Evolutionary conservation across 768 basidiomycete species (phyloP).

Genomic region (Podaxis sp.): DNA sequence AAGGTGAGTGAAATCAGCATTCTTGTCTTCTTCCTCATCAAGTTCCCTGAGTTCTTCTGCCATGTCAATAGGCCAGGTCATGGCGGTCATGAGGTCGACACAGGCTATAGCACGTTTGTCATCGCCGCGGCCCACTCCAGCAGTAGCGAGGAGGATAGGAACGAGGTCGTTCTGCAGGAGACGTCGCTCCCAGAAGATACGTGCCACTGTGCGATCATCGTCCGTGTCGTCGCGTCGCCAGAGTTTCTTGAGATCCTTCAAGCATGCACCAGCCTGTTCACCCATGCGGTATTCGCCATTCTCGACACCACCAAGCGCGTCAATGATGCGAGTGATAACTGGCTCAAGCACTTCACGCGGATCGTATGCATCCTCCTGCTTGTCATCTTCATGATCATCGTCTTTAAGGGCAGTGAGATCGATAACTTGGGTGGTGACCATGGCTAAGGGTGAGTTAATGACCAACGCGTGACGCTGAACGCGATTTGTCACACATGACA

Average conservation of each 20-base stretch:
- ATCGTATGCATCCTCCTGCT: slow-evolving; percentile 24
- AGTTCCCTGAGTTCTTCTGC: slow-evolving; percentile 93
- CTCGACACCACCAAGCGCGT: slow-evolving; percentile 77
- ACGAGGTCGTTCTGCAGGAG: slow-evolving; percentile 84
- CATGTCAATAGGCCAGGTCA: slow-evolving; percentile 99
- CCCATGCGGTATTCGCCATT: slow-evolving; percentile 66
- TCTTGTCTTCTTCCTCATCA: slow-evolving; percentile 73
- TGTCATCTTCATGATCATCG: slow-evolving; percentile 22
- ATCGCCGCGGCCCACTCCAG: slow-evolving; percentile 71
- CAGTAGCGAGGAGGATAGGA: slow-evolving; percentile 78
- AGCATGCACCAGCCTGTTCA: slow-evolving; percentile 76
- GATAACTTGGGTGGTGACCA: slow-evolving; percentile 26
- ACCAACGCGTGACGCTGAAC: slow-evolving; percentile 8
- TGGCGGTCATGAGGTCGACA: slow-evolving; percentile 88
- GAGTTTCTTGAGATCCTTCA: slow-evolving; percentile 91
- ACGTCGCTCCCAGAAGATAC: slow-evolving; percentile 87
- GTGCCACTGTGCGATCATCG: slow-evolving; percentile 92
- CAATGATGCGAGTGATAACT: slow-evolving; percentile 68
- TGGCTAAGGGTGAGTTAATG: slow-evolving; percentile 1
- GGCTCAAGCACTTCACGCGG: slow-evolving; percentile 59
- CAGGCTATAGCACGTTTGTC: slow-evolving; percentile 81
- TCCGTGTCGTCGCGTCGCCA: slow-evolving; percentile 98
- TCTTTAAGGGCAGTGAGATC: slow-evolving; percentile 21
- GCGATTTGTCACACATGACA: slow-evolving; percentile 8
- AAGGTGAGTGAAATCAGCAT: slow-evolving; percentile 87